Conservation (phyloP, 176 grass and related monocot genomes). For the Avena insularis region DNA sequence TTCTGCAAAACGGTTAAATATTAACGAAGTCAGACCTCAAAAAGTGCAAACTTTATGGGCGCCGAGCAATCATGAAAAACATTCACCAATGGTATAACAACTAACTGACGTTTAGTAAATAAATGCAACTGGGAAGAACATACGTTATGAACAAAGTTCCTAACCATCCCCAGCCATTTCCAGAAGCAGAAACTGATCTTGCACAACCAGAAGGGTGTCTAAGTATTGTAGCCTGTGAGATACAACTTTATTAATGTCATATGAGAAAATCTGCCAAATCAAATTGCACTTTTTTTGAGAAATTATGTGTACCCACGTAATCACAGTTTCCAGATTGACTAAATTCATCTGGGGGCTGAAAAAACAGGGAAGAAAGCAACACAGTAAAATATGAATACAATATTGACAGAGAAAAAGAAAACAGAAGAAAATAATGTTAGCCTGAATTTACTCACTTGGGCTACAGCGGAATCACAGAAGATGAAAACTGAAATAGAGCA, state of each 20-base stretch:
- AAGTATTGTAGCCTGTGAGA: constrained; percentile 64
- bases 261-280: constrained; percentile 18
- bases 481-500: constrained; percentile 87
- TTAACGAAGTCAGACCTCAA: constrained; percentile 42
- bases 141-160: constrained; percentile 76
- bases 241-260: constrained; percentile 38
- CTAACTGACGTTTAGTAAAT: constrained; percentile 17
- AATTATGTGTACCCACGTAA: constrained; percentile 64
- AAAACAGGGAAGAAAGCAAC: constrained; percentile 7
- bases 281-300: constrained; percentile 34
- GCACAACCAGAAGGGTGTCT: constrained; percentile 92
- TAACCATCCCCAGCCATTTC: constrained; percentile 85
- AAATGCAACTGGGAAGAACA: constrained; percentile 41
- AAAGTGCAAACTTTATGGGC: not conserved
- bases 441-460: constrained; percentile 61
- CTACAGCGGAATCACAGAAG: constrained; percentile 69
- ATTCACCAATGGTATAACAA: not conserved
- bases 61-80: not conserved
- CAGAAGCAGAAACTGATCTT: constrained; percentile 59
- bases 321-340: constrained; percentile 72
- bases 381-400: constrained; percentile 24
- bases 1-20: constrained; percentile 52
- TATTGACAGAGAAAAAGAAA: not conserved
- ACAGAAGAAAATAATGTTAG: constrained; percentile 35
- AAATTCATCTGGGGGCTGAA: constrained; percentile 64